Evolutionary conservation across 2,329 filamentous ascomycete genomes (phyloP).

Genomic region (Hypoxylon sp.): DNA sequence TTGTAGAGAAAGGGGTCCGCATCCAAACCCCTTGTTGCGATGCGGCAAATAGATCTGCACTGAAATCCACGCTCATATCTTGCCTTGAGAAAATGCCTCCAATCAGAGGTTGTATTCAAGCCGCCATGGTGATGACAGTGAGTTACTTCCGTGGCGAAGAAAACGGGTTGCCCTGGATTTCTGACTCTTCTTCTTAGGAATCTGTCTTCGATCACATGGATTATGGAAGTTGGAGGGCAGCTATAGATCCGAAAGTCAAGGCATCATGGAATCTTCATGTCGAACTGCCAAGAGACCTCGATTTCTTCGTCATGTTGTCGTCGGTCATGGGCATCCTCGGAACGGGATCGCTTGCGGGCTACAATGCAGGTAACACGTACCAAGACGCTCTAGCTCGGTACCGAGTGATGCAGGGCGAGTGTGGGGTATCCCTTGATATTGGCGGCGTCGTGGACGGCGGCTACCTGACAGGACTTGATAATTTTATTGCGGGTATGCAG

Average conservation of each 20-base stretch:
- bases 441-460: neutral
- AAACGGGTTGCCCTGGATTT: too few relatives aligned
- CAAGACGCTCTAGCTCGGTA: constrained; percentile 56
- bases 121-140: constrained; percentile 51
- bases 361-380: constrained; percentile 58
- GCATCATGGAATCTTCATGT: constrained; percentile 56
- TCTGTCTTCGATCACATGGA: too few relatives aligned
- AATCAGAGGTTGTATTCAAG: constrained; percentile 58
- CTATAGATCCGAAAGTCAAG: constrained; percentile 58
- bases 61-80: neutral
- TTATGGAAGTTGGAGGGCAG: constrained; percentile 53
- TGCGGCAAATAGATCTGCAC: constrained; percentile 2
- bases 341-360: constrained; percentile 54
- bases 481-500: neutral
- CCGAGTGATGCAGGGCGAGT: constrained; percentile 48
- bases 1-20: neutral
- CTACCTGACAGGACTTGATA: neutral
- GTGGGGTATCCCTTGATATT: constrained; percentile 9
- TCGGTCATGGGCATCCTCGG: constrained; percentile 57
- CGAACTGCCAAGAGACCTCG: constrained; percentile 52
- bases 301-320: constrained; percentile 62
- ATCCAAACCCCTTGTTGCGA: constrained; percentile 31
- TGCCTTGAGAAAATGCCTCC: constrained; percentile 47
- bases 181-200: too few relatives aligned
- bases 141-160: constrained; percentile 43